Evolutionary conservation across 768 basidiomycete genomes (phyloP).

Genomic region (Russula dissimulans): DNA sequence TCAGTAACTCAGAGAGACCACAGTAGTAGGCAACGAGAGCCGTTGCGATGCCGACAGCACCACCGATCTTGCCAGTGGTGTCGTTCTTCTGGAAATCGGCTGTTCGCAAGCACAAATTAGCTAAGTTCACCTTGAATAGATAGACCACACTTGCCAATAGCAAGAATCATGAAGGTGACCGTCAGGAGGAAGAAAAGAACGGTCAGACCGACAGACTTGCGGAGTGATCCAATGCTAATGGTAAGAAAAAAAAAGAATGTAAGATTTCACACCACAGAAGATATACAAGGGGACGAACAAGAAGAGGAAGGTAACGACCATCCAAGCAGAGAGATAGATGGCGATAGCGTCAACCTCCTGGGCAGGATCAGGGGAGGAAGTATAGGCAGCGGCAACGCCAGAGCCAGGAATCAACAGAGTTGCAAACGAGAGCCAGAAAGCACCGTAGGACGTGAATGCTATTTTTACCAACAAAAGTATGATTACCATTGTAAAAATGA

Average conservation of each 20-base stretch:
- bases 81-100: slow-evolving; percentile 13
- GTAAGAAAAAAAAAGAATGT: background rate
- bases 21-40: slow-evolving; percentile 40
- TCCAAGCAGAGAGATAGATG: slow-evolving; percentile 69
- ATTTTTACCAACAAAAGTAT: background rate
- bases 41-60: slow-evolving; percentile 38
- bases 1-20: slow-evolving; percentile 35
- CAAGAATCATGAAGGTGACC: slow-evolving; percentile 43
- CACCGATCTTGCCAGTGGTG: slow-evolving; percentile 31
- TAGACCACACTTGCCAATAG: slow-evolving; percentile 28
- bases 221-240: slow-evolving; percentile 40
- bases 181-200: slow-evolving; percentile 45
- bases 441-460: slow-evolving; percentile 80
- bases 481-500: background rate
- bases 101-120: slow-evolving; percentile 9
- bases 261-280: background rate
- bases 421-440: slow-evolving; percentile 83
- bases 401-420: slow-evolving; percentile 61
- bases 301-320: slow-evolving; percentile 59
- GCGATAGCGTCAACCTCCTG: slow-evolving; percentile 55
- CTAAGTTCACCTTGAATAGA: background rate
- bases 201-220: slow-evolving; percentile 41
- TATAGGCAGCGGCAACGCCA: slow-evolving; percentile 52
- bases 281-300: slow-evolving; percentile 35
- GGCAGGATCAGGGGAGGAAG: background rate